A percentile compares a stretch with the other conserved stretches of the same genome.
phyloP scores from a whole-genome alignment of 164 flowering plant species.

The Umbilicus rupestris region DNA sequence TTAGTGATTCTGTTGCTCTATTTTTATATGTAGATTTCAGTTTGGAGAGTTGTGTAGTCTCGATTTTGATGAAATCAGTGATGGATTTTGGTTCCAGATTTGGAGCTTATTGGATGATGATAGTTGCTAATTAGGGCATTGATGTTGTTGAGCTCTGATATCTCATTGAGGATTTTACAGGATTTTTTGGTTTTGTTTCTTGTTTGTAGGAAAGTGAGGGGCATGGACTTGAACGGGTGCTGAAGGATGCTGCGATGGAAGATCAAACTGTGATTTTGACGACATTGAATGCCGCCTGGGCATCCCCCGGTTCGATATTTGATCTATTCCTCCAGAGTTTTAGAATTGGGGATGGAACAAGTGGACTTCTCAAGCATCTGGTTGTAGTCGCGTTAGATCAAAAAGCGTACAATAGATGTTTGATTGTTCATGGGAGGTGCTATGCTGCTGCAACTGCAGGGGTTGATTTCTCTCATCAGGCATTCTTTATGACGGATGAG shows the following conservation, averaged over 20 bases:
- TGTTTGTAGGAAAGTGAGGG: slow-evolving; percentile 27
- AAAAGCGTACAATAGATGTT: slow-evolving; percentile 56
- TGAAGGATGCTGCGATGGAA: slow-evolving; percentile 50
- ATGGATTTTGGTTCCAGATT: no score
- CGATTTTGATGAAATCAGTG: no score
- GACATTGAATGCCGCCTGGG: slow-evolving; percentile 82
- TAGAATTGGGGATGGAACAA: slow-evolving; percentile 48
- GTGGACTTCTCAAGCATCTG: slow-evolving; percentile 49
- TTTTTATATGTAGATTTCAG: no score
- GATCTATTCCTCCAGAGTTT: slow-evolving; percentile 84
- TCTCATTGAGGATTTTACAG: no score
- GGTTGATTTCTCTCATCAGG: slow-evolving; percentile 55
- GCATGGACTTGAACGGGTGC: slow-evolving; percentile 33
- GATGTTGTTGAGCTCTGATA: no score
- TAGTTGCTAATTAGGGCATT: no score
- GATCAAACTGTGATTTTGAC: slow-evolving; percentile 71
- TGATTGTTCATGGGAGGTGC: slow-evolving; percentile 48
- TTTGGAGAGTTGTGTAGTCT: no score
- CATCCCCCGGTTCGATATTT: slow-evolving; percentile 43
- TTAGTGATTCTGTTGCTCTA: no score
- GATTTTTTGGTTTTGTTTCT: background rate
- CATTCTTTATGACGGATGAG: slow-evolving; percentile 56
- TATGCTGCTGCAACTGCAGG: slow-evolving; percentile 50
- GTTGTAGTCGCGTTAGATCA: slow-evolving; percentile 64
- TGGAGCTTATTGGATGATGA: no score